Conservation (phyloP, 129 eudicot species). For the Arctium lappa region DNA sequence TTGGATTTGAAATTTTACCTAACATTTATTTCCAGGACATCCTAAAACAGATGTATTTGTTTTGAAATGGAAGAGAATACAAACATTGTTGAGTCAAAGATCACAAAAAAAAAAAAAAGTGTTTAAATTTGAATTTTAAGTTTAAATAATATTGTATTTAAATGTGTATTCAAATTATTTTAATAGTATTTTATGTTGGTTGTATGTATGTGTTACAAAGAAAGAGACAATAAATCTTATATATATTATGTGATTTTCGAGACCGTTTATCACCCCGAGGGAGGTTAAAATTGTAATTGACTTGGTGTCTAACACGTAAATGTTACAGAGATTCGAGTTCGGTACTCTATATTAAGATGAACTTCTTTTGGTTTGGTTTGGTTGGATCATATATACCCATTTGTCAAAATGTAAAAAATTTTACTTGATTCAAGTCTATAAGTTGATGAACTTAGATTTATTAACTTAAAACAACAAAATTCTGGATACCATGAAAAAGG, state of each 20-base stretch:
- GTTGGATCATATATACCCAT: not conserved
- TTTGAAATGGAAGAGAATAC: not conserved
- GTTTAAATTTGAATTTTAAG: not conserved
- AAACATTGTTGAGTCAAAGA: not conserved
- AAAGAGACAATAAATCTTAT: slow-evolving; percentile 1
- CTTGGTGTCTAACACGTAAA: not conserved
- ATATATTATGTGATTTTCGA: not conserved
- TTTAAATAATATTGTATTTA: not conserved
- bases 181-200: not conserved
- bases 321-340: not conserved
- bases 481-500: not conserved
- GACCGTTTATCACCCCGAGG: not conserved
- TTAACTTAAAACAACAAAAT: not conserved
- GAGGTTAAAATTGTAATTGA: not conserved
- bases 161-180: not conserved
- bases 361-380: too few relatives aligned
- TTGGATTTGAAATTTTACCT: not conserved
- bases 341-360: not conserved
- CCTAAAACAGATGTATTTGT: not conserved
- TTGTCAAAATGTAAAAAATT: not conserved
- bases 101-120: not conserved
- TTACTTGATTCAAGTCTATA: too few relatives aligned
- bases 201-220: not conserved
- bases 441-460: not conserved
- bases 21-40: too few relatives aligned